These are phyloP conservation scores for Ascocoryne sarcoides DNA, from an alignment of 2,329 filamentous ascomycete species.

Conservation along the genomic window DNA sequence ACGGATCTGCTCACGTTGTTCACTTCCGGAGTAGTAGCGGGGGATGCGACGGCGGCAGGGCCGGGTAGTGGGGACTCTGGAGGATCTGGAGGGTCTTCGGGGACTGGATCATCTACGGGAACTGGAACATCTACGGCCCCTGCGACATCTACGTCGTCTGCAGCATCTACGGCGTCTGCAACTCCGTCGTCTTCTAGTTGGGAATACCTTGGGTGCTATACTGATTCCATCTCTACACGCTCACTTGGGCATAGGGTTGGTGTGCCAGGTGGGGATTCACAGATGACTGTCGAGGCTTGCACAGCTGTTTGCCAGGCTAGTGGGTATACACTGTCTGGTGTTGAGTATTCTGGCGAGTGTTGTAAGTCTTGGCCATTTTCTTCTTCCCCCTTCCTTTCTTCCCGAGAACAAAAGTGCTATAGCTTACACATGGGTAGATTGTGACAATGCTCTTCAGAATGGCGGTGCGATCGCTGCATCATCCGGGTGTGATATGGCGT, in stretches of 20 bases:
- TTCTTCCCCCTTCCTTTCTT: background rate
- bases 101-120: background rate
- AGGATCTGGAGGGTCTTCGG: too few species aligned
- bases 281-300: background rate
- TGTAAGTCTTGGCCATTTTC: too few species aligned
- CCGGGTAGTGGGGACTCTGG: too few species aligned
- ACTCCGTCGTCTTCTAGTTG: background rate
- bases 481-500: background rate
- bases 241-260: background rate
- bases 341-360: background rate
- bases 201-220: background rate
- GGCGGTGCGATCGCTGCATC: background rate
- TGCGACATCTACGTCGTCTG: background rate
- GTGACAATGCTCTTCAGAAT: background rate
- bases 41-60: too few species aligned
- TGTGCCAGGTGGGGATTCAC: background rate
- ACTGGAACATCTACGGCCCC: too few species aligned
- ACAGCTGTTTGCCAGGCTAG: background rate
- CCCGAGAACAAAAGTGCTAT: background rate
- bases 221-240: background rate
- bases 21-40: background rate
- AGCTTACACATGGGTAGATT: background rate
- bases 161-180: background rate
- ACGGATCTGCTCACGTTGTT: constrained; percentile 15
- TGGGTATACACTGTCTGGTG: background rate